Evolutionary conservation across 2,329 filamentous ascomycete species (phyloP).

Genomic region (Penicillium concentricum): DNA sequence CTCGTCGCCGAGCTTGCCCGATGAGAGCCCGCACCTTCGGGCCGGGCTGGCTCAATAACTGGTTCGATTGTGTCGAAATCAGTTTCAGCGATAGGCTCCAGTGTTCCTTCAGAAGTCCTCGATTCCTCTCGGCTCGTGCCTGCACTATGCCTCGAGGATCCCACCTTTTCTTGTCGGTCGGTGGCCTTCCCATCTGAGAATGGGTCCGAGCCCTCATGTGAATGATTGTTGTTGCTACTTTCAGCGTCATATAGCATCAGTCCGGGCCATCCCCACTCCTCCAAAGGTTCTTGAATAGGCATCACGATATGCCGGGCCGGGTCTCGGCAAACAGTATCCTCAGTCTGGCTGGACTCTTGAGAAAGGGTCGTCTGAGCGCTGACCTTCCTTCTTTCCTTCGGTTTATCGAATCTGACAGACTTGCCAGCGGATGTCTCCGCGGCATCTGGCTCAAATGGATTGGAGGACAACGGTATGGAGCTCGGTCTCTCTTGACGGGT

Average conservation of each 20-base stretch:
- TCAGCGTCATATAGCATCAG: conserved; percentile 3
- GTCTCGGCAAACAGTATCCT: conserved; percentile 32
- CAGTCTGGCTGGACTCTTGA: conserved; percentile 33
- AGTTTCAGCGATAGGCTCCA: conserved; percentile 3
- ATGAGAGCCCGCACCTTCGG: too few relatives aligned
- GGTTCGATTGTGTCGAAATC: background rate
- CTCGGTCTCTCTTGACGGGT: background rate
- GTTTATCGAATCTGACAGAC: background rate
- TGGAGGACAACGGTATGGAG: background rate
- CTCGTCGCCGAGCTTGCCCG: background rate
- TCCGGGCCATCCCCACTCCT: conserved; percentile 9
- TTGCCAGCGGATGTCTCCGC: background rate
- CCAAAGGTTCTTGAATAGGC: conserved; percentile 18
- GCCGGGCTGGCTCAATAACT: background rate
- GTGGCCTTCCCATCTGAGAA: conserved; percentile 22
- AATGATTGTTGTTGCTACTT: background rate
- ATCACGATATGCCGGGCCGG: conserved; percentile 30
- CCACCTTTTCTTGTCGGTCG: background rate
- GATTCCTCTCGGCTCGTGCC: background rate
- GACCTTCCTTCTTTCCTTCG: conserved; percentile 27
- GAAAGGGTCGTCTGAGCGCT: conserved; percentile 35
- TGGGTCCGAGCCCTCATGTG: conserved; percentile 14
- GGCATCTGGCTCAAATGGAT: conserved; percentile 2
- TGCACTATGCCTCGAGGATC: conserved; percentile 14
- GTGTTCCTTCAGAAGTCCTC: conserved; percentile 1